A percentile compares a stretch with the other conserved stretches of the same genome.
Conservation (phyloP, 306 rosid species). For the Ziziphus jujuba region DNA sequence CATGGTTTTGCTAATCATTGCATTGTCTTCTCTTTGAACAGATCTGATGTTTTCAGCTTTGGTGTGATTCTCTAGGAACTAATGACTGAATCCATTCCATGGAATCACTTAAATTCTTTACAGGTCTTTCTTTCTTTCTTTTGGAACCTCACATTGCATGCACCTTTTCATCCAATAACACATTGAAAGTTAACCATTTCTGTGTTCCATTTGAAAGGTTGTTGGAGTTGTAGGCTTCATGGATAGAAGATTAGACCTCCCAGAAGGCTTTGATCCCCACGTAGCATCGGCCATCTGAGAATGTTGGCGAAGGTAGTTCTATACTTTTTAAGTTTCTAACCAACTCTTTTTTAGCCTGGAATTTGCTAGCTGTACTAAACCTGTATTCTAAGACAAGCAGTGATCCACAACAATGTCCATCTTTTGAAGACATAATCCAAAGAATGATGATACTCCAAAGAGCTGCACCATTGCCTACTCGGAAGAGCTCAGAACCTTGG, state of each 20-base stretch:
- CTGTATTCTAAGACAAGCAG: slow-evolving; percentile 36
- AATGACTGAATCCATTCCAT: slow-evolving; percentile 65
- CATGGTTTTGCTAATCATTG: background rate
- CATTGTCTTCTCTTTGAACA: slow-evolving; percentile 28
- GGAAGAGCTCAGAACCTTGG: slow-evolving; percentile 36
- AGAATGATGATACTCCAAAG: slow-evolving; percentile 38
- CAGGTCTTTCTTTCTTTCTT: slow-evolving; percentile 65
- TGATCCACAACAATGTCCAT: slow-evolving; percentile 64
- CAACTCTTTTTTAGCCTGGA: slow-evolving; percentile 1
- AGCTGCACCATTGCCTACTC: slow-evolving; percentile 34
- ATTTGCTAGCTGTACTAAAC: slow-evolving; percentile 26
- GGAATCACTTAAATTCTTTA: slow-evolving; percentile 58
- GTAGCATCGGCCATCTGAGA: slow-evolving; percentile 54
- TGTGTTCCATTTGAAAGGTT: slow-evolving; percentile 43
- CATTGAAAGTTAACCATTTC: background rate
- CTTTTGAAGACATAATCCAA: slow-evolving; percentile 65
- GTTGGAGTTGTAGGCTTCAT: slow-evolving; percentile 85
- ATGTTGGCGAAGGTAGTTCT: slow-evolving; percentile 67
- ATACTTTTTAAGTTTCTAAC: background rate
- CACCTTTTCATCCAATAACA: background rate
- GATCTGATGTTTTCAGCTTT: slow-evolving; percentile 75
- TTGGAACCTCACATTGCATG: background rate
- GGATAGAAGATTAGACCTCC: slow-evolving; percentile 75
- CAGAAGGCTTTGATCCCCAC: slow-evolving; percentile 60
- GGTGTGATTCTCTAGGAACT: slow-evolving; percentile 82